Percentiles rank a stretch among this genome's conserved stretches.
These are phyloP conservation scores for Agrocybe praecox DNA, from an alignment of 768 basidiomycete genomes.

Conservation along the genomic window DNA sequence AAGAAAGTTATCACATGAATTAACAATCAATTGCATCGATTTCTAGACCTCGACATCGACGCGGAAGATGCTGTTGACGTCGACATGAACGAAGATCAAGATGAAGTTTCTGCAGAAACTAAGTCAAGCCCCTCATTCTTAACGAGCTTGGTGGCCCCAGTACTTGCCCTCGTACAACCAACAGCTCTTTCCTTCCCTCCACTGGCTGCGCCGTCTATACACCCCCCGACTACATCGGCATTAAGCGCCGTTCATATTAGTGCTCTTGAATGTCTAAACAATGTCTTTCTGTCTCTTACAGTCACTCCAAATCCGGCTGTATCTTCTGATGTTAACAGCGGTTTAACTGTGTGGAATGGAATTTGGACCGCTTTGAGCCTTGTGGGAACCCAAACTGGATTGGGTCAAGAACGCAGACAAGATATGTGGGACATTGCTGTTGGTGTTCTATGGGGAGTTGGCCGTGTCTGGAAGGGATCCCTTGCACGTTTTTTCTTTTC, in stretches of 20 bases:
- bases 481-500: constrained; percentile 46
- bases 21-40: constrained; percentile 5
- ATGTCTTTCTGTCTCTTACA: constrained; percentile 79
- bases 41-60: constrained; percentile 14
- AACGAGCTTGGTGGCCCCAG: constrained; percentile 64
- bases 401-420: constrained; percentile 67
- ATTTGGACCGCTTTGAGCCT: constrained; percentile 64
- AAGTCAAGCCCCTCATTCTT: constrained; percentile 45
- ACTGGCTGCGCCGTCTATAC: constrained; percentile 62
- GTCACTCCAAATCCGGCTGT: constrained; percentile 43
- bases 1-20: not conserved
- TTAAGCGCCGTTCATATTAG: constrained; percentile 83
- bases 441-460: constrained; percentile 90
- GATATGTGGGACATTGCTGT: constrained; percentile 81
- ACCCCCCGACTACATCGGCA: constrained; percentile 88
- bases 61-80: constrained; percentile 31
- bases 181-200: constrained; percentile 85
- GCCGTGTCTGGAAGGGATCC: constrained; percentile 68
- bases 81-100: constrained; percentile 45
- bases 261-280: constrained; percentile 89
- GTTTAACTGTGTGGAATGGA: constrained; percentile 60
- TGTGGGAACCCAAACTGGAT: constrained; percentile 59
- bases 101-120: constrained; percentile 32
- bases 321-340: constrained; percentile 48
- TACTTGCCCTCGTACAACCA: constrained; percentile 71